Evolutionary conservation across 2,329 filamentous ascomycete genomes (phyloP).

Genomic region (Lasiodiplodia hormozganensis): DNA sequence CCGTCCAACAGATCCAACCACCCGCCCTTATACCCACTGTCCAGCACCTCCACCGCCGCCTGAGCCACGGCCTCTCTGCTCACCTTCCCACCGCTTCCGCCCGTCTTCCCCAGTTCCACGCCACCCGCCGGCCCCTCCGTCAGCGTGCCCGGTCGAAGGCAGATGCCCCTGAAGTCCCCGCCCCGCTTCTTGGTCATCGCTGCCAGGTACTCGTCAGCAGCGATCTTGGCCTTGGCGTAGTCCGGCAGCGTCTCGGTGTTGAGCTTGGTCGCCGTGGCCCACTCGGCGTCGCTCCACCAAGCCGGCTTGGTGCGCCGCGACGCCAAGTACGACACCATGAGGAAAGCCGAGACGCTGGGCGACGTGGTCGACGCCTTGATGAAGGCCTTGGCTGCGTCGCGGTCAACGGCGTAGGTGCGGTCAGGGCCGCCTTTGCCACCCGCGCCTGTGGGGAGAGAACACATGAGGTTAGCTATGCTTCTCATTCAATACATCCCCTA

Average conservation of each 20-base stretch:
- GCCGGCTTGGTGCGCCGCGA: slow-evolving; percentile 55
- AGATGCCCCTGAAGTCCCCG: slow-evolving; percentile 56
- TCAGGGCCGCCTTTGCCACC: slow-evolving; percentile 61
- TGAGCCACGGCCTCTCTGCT: slow-evolving; percentile 60
- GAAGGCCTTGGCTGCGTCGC: slow-evolving; percentile 62
- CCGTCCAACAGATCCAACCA: slow-evolving; percentile 63
- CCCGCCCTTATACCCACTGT: slow-evolving; percentile 55
- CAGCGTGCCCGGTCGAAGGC: slow-evolving; percentile 58
- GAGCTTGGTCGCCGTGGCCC: slow-evolving; percentile 52
- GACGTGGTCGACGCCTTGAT: slow-evolving; percentile 56
- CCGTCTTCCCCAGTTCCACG: slow-evolving; percentile 57
- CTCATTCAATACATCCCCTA: background rate
- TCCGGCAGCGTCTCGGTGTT: slow-evolving; percentile 58
- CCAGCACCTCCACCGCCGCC: slow-evolving; percentile 57
- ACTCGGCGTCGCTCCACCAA: slow-evolving; percentile 60
- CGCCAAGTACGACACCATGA: slow-evolving; percentile 62
- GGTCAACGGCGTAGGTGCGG: slow-evolving; percentile 61
- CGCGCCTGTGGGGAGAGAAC: slow-evolving; percentile 50
- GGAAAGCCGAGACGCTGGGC: slow-evolving; percentile 58
- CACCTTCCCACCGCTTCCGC: slow-evolving; percentile 47
- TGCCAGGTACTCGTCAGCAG: slow-evolving; percentile 62
- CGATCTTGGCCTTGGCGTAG: slow-evolving; percentile 62
- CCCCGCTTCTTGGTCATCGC: slow-evolving; percentile 47
- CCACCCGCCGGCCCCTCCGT: slow-evolving; percentile 55
- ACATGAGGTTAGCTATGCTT: background rate